Evolutionary conservation across 2,329 filamentous ascomycete species (phyloP).

Genomic region (Cytospora mali): DNA sequence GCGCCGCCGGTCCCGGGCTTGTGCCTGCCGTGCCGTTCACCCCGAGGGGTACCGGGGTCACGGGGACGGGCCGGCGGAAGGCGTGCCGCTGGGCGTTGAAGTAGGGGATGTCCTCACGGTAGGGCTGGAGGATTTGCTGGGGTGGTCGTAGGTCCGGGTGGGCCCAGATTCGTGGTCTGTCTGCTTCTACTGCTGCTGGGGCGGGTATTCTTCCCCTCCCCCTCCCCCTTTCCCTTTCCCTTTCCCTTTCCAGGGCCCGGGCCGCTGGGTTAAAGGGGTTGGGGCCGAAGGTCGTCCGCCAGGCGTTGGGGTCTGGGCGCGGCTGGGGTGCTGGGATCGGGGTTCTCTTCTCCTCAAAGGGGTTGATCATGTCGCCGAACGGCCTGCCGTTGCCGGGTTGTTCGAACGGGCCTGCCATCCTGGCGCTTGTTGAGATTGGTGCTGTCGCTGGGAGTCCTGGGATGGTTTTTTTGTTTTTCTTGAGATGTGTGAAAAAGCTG

Average conservation of each 20-base stretch:
- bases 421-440: not conserved
- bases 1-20: not conserved
- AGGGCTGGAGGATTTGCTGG: not conserved
- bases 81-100: not conserved
- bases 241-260: no score
- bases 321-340: not conserved
- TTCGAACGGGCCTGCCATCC: not conserved
- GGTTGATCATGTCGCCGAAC: constrained; percentile 4
- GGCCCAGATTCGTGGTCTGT: not conserved
- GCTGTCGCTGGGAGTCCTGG: not conserved
- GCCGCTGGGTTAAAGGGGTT: constrained; percentile 1
- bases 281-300: not conserved
- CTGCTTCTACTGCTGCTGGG: no score
- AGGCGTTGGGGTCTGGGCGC: not conserved
- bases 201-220: not conserved
- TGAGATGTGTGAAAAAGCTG: not conserved
- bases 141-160: not conserved
- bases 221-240: no score
- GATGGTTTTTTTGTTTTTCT: not conserved
- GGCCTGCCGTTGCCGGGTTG: not conserved
- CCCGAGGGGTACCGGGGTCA: not conserved
- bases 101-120: constrained; percentile 2
- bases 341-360: not conserved
- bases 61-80: not conserved
- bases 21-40: constrained; percentile 3